Conservation (phyloP, 352 stramenopile species). For the Phytophthora hybrid region DNA sequence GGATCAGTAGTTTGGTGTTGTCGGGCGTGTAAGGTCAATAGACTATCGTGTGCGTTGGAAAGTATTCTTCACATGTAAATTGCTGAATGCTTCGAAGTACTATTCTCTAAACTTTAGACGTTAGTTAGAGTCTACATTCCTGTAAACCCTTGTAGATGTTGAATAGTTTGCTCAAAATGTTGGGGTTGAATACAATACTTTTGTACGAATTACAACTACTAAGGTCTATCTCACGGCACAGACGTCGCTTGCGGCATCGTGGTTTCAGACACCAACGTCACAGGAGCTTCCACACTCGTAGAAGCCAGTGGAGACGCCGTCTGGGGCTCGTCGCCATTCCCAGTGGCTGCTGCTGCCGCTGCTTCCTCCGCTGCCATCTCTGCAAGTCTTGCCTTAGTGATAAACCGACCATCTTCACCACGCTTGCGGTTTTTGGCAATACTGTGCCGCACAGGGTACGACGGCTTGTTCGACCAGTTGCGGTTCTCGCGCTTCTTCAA, state of each 20-base stretch:
- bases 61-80: too few species aligned
- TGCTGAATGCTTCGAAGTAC: too few species aligned
- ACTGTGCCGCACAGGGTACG: conserved; percentile 83
- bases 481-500: conserved; percentile 86
- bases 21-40: neutral
- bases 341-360: conserved; percentile 17
- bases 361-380: conserved; percentile 75
- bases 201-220: neutral
- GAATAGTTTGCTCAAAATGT: too few species aligned
- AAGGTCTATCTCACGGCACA: conserved; percentile 30
- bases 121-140: too few species aligned
- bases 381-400: conserved; percentile 76
- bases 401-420: conserved; percentile 85
- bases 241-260: conserved; percentile 39
- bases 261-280: conserved; percentile 33
- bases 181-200: neutral
- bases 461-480: conserved; percentile 89
- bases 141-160: too few species aligned
- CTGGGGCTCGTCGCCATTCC: conserved; percentile 23
- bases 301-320: conserved; percentile 29
- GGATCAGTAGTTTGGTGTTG: conserved; percentile 5
- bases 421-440: conserved; percentile 87
- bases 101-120: too few species aligned
- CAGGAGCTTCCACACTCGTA: conserved; percentile 16
- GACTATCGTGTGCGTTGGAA: neutral